Evolutionary conservation across 2,329 filamentous ascomycete species (phyloP).

Genomic region (Curvularia lunata): DNA sequence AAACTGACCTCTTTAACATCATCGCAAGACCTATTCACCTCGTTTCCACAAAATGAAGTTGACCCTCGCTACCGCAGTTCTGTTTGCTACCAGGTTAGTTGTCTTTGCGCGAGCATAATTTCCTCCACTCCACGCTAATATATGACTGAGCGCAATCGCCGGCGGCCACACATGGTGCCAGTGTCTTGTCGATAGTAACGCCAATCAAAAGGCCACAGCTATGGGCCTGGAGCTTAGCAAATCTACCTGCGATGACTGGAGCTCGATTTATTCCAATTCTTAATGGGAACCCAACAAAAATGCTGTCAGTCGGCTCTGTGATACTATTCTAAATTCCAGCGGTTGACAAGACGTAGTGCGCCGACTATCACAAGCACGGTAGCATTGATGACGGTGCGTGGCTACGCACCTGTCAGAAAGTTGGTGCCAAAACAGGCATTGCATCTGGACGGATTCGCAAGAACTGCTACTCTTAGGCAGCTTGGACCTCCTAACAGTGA

Average conservation of each 20-base stretch:
- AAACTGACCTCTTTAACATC: too few species aligned
- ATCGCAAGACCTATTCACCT: neutral
- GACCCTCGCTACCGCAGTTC: neutral
- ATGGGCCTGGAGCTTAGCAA: neutral
- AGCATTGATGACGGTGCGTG: neutral
- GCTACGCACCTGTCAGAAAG: neutral
- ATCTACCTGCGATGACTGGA: neutral
- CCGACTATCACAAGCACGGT: neutral
- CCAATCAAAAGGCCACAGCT: neutral
- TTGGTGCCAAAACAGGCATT: neutral
- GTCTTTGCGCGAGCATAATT: neutral
- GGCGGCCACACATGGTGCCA: neutral
- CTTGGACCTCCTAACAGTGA: neutral
- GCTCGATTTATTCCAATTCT: neutral
- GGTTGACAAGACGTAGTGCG: neutral
- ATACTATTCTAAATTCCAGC: neutral
- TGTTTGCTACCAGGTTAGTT: neutral
- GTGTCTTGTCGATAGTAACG: neutral
- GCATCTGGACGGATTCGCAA: neutral
- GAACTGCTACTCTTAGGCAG: neutral
- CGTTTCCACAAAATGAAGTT: neutral
- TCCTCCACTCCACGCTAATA: neutral
- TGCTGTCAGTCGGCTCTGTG: neutral
- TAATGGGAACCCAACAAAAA: neutral
- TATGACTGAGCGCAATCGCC: neutral